These are phyloP conservation scores for Phytophthora lateralis DNA, from an alignment of 352 stramenopile genomes.

Conservation along the genomic window DNA sequence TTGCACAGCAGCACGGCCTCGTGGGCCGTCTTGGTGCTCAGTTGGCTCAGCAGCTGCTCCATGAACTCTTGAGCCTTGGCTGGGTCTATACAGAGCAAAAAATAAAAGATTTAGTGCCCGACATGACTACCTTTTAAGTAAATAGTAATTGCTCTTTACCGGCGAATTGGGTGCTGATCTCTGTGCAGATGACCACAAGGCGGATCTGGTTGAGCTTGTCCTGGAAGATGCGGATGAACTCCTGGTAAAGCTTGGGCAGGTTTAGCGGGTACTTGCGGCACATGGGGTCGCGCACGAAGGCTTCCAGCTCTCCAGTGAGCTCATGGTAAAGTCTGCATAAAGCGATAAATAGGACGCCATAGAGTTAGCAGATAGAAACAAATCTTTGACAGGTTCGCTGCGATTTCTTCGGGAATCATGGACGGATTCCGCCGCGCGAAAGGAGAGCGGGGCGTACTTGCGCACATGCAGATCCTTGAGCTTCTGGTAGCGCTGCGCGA, in stretches of 20 bases:
- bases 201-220: constrained; percentile 96
- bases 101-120: constrained; percentile 9
- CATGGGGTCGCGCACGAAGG: constrained; percentile 89
- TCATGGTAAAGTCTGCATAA: constrained; percentile 96
- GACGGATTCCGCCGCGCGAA: not conserved
- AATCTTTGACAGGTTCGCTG: constrained; percentile 5
- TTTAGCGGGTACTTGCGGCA: constrained; percentile 65
- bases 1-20: constrained; percentile 76
- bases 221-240: constrained; percentile 95
- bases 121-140: constrained; percentile 17
- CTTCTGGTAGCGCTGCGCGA: constrained; percentile 91
- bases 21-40: constrained; percentile 67
- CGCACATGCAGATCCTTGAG: constrained; percentile 90
- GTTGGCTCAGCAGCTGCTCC: constrained; percentile 58
- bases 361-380: not conserved
- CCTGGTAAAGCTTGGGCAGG: constrained; percentile 87
- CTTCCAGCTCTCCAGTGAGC: constrained; percentile 92
- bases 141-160: constrained; percentile 29
- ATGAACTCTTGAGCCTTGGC: constrained; percentile 76
- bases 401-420: not conserved
- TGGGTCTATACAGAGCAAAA: constrained; percentile 39
- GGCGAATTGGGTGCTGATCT: constrained; percentile 82
- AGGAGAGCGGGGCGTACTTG: constrained; percentile 63
- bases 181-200: constrained; percentile 91
- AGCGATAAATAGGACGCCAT: not conserved